phyloP scores from a whole-genome alignment of 371 early-diverging fungal species.

The Dinochytrium kinnereticum region DNA sequence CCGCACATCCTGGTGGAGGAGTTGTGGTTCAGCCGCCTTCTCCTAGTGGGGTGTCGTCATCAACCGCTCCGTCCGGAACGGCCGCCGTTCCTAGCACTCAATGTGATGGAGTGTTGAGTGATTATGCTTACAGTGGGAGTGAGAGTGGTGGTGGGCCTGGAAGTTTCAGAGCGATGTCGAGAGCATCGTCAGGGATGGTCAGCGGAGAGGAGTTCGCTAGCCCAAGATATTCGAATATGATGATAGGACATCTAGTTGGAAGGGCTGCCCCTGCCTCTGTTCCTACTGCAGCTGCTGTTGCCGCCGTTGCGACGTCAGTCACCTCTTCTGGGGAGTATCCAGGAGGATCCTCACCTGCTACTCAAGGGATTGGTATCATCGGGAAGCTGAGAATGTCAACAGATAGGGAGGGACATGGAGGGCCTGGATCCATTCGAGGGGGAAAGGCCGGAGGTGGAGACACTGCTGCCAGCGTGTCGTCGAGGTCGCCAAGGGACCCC shows the following conservation, averaged over 20 bases:
- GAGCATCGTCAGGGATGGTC: conserved; percentile 3
- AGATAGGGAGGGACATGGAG: neutral
- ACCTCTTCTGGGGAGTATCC: neutral
- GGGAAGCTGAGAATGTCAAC: conserved; percentile 6
- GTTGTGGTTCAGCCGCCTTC: neutral
- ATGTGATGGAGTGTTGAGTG: neutral
- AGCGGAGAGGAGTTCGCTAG: conserved; percentile 9
- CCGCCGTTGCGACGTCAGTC: no score
- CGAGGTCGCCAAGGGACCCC: neutral
- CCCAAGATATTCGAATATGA: neutral
- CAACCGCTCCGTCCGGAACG: neutral
- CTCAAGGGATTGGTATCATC: conserved; percentile 4
- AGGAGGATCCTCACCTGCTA: neutral
- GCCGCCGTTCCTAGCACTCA: neutral
- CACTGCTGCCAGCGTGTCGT: neutral
- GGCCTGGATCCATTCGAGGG: neutral
- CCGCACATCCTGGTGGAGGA: neutral
- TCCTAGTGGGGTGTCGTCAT: neutral
- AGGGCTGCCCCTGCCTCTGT: neutral
- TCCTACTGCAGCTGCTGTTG: neutral
- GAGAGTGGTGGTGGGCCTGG: conserved; percentile 4
- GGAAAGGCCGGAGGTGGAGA: neutral
- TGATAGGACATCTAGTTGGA: neutral
- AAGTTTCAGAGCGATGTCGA: neutral
- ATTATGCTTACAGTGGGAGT: conserved; percentile 3